Base-by-base conservation (phyloP, 208 protist species). In the Leishmania aethiopica region DNA sequence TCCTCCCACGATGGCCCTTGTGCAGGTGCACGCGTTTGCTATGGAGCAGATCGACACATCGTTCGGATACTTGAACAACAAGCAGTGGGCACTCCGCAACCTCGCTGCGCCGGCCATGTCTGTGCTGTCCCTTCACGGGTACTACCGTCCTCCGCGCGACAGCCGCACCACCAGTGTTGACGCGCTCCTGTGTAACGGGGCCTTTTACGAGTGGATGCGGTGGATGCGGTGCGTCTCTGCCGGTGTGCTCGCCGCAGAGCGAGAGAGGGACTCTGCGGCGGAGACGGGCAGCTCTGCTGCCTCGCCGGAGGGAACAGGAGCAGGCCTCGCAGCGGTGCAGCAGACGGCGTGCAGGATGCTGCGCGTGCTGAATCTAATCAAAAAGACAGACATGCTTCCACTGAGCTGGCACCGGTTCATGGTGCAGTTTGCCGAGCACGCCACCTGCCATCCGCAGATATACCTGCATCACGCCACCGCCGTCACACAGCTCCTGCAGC, bases 121-220 rank as follows among this genome's bases (percentile, higher is more conserved):
- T 40, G 22, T 72, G 25, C 78, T 93, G n/a, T 47, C 51, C 13
- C 73, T 90, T 22, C 80, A 91, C 70, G 89, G 89, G 17, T 66
- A 85, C 76, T 87, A 86, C 69, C 86, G 76, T 35, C 82, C 83
- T 15, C 86, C 86, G 10, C 83, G 74, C 25, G 80, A 81, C 70
- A 81, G 80, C 1, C 84, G 77, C 69, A 84, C 83, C 13, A 81
- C 83, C 66, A 84, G 69, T 57, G 78, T 85, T 17, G 77, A 85
- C 77, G 82, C 89, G 49, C 81, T 94, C 25, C 77, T 95, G 53
- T 83, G 85, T 35, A 89, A 90, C 69, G 90, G 90, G n/a, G 92
- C 87, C 32, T 77, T 88, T 53, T 72, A 75, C 37, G 83, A 94
- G 85, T 93, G 89, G 92, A 62, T 87, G 70, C 80, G 78, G 32